phyloP scores from a whole-genome alignment of 1,284 basidiomycete genomes.

The Amylostereum areolatum region DNA sequence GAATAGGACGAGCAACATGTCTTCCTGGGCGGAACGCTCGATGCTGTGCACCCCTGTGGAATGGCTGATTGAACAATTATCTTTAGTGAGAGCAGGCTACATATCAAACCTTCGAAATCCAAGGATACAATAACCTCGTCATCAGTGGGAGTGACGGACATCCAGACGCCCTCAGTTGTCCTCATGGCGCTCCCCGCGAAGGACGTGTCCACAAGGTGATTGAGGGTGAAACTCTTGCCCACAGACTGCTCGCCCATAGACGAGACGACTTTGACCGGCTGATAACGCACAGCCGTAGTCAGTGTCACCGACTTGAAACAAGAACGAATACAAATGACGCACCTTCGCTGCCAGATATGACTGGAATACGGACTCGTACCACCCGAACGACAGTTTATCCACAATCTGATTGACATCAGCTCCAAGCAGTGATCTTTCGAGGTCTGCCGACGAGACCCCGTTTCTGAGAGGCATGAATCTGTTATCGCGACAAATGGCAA shows the following conservation, averaged over 20 bases:
- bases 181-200: constrained; percentile 65
- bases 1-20: constrained; percentile 55
- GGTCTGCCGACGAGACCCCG: constrained; percentile 41
- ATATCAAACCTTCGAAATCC: constrained; percentile 51
- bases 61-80: too few species aligned
- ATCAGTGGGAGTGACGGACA: constrained; percentile 58
- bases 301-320: too few species aligned
- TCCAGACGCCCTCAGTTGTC: constrained; percentile 65
- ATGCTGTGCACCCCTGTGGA: constrained; percentile 54
- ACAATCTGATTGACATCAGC: constrained; percentile 53
- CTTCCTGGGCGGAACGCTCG: constrained; percentile 58
- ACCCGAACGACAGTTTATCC: constrained; percentile 51
- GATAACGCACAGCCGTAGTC: neutral
- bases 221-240: constrained; percentile 55
- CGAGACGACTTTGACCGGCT: constrained; percentile 60
- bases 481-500: constrained; percentile 53
- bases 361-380: constrained; percentile 61
- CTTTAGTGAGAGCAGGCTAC: too few species aligned
- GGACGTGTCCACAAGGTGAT: constrained; percentile 58
- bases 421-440: constrained; percentile 49
- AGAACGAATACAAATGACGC: neutral
- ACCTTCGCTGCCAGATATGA: constrained; percentile 58
- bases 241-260: constrained; percentile 67
- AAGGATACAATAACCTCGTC: constrained; percentile 50
- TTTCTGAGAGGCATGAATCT: constrained; percentile 56